These are phyloP conservation scores for Lepraria neglecta DNA, from an alignment of 495 filamentous ascomycete genomes.

Conservation along the genomic window DNA sequence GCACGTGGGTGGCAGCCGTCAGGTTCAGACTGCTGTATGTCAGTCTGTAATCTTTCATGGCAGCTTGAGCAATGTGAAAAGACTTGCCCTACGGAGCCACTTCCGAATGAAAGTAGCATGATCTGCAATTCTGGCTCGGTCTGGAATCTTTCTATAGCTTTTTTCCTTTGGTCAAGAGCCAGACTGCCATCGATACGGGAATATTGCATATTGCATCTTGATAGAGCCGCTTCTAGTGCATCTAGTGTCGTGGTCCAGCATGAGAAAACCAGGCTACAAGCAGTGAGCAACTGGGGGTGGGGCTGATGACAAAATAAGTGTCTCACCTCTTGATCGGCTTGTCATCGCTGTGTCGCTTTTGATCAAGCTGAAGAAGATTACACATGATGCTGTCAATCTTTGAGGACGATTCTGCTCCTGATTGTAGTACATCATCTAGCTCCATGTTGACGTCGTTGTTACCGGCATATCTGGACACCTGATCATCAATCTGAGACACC, in stretches of 20 bases:
- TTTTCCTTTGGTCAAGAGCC: conserved; percentile 6
- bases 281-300: background rate
- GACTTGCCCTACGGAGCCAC: conserved; percentile 25
- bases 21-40: conserved; percentile 26
- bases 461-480: background rate
- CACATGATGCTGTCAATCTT: conserved; percentile 10
- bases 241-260: conserved; percentile 23
- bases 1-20: conserved; percentile 27
- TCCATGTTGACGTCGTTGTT: background rate
- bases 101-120: conserved; percentile 28
- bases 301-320: no score
- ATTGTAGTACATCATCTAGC: background rate
- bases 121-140: conserved; percentile 18
- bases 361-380: conserved; percentile 7
- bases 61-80: background rate
- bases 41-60: no score
- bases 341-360: background rate
- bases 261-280: conserved; percentile 22
- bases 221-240: conserved; percentile 4
- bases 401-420: background rate
- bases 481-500: background rate
- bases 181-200: conserved; percentile 20
- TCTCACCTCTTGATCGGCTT: conserved; percentile 17
- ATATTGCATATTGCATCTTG: background rate
- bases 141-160: conserved; percentile 18